Base-by-base conservation (phyloP, 345 rosid genomes). In the Hibiscus mutabilis region DNA sequence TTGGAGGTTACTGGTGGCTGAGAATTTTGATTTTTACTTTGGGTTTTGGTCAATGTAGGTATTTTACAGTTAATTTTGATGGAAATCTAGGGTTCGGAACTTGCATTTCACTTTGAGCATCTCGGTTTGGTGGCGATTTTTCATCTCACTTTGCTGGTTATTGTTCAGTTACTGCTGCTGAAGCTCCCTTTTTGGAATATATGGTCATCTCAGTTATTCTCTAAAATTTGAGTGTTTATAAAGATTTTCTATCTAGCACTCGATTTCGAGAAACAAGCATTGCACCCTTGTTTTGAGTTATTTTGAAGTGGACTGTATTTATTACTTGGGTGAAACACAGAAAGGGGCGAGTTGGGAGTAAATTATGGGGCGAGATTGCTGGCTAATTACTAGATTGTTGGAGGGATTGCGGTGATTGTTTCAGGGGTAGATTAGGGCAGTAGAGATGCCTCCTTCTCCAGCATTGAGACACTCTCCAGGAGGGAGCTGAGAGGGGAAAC, bases 401-500 rank as follows among this genome's bases (percentile, higher is more conserved):
- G 74, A 49, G 74, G 73, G 69, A 49, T 58, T 65, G 72, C 15
- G 51, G 74, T 58, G 68, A 75, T 71, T 61, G n/a, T 65, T 75
- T 67, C 51, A 33, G 31, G 13, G 52, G 24, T 53, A 72, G 65
- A 70, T 74, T 71, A 67, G 68, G 56, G 3, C 12, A 46, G 68
- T 9, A 16, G 81, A 71, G 76, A 95, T 95, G 99, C 93, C 97
- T 73, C 95, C 97, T 78, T 92, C 97, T 62, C 92, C 99, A 4
- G 91, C 93, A 18, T 70, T 86, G 84, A 83, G 87, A 77, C 87
- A 75, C 78, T 90, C 96, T 19, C 96, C 99, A 1, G 84, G 73
- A 86, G 91, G 71, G 97, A 89, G 77, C 77, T 76, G 40, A 78
- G 82, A 73, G 85, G 74, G 59, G 91, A 85, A 53, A 75, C 78